These are phyloP conservation scores for Trifolium pratense DNA, from an alignment of 306 rosid species.

Conservation along the genomic window DNA sequence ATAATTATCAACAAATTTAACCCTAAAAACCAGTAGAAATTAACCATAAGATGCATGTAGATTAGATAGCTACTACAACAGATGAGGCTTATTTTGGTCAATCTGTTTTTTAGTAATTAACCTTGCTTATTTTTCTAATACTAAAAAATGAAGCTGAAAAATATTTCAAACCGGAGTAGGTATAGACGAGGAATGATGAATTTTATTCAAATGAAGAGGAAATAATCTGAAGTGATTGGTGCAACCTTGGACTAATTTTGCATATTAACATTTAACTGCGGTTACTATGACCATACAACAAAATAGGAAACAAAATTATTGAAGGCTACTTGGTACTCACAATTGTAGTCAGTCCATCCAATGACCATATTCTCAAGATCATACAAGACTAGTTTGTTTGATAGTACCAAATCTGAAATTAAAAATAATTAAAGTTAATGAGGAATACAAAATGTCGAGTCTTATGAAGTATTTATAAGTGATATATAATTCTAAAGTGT, in stretches of 20 bases:
- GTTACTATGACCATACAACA: conserved; percentile 16
- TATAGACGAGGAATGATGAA: neutral
- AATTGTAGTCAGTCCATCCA: conserved; percentile 80
- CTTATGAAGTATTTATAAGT: neutral
- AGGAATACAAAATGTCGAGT: neutral
- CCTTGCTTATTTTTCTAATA: conserved; percentile 11
- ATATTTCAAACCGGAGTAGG: conserved; percentile 9
- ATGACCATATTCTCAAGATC: conserved; percentile 72
- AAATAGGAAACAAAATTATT: conserved; percentile 21
- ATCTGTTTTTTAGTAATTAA: conserved; percentile 1
- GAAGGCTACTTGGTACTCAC: conserved; percentile 59
- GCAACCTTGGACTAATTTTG: conserved; percentile 13
- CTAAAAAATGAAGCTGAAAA: neutral
- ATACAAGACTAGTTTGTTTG: conserved; percentile 72
- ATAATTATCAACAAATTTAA: conserved; percentile 24
- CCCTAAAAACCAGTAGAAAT: conserved; percentile 22
- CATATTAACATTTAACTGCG: conserved; percentile 13
- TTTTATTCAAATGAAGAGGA: conserved; percentile 26
- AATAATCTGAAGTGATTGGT: conserved; percentile 15
- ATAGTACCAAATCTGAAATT: conserved; percentile 75
- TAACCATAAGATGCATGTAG: conserved; percentile 20
- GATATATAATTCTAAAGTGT: conserved; percentile 26
- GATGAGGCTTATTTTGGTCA: conserved; percentile 8
- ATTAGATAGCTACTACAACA: conserved; percentile 12
- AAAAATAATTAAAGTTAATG: conserved; percentile 36